Conservation (phyloP, 2,329 filamentous ascomycete genomes). For the Epichloe gansuensis region DNA sequence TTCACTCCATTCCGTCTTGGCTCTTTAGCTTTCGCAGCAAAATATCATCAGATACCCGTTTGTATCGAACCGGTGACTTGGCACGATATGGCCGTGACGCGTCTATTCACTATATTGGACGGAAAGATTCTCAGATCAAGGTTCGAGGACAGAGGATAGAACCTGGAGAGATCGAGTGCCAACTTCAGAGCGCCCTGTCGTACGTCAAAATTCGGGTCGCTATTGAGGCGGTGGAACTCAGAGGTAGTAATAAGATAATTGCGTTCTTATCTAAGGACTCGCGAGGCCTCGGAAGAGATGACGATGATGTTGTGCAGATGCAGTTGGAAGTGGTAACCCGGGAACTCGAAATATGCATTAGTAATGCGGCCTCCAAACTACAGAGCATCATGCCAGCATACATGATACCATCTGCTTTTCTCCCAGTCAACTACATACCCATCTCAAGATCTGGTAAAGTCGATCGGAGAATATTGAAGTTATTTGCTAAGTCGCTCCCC, state of each 20-base stretch:
- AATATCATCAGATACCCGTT: constrained; percentile 6
- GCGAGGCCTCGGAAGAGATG: background rate
- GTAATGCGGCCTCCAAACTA: background rate
- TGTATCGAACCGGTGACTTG: constrained; percentile 13
- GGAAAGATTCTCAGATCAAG: constrained; percentile 29
- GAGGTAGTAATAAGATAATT: background rate
- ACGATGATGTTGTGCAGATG: background rate
- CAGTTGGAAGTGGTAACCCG: background rate
- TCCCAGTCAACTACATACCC: background rate
- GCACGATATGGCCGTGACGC: constrained; percentile 19
- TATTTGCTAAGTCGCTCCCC: background rate
- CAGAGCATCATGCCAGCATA: background rate
- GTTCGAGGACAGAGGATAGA: constrained; percentile 41
- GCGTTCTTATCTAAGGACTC: background rate
- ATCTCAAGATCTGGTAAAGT: background rate
- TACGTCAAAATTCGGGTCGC: background rate
- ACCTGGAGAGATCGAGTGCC: constrained; percentile 15
- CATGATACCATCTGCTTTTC: background rate
- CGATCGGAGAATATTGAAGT: background rate
- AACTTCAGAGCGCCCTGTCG: background rate
- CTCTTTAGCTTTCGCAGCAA: constrained; percentile 14
- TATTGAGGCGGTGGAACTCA: background rate
- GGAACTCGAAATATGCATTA: background rate
- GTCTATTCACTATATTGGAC: constrained; percentile 11
- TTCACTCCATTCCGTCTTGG: background rate